phyloP scores from a whole-genome alignment of 495 filamentous ascomycete species.

The Pyrenula massariospora region DNA sequence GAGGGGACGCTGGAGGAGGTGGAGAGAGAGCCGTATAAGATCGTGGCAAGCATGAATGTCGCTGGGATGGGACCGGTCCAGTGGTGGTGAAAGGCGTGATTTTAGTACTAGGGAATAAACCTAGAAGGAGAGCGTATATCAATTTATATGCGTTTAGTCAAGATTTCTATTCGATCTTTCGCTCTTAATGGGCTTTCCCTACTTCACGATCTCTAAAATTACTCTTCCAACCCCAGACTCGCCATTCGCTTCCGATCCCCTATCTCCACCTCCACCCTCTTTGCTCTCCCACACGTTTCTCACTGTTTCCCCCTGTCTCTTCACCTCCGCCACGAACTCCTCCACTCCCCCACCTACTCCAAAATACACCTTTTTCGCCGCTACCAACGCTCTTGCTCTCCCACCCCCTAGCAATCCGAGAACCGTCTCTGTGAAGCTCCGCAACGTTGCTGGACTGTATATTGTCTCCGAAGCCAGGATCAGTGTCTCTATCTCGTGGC shows the following conservation, averaged over 20 bases:
- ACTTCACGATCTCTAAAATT: constrained; percentile 24
- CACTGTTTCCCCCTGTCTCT: constrained; percentile 39
- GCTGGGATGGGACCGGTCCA: background rate
- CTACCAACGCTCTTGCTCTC: constrained; percentile 58
- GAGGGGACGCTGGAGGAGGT: background rate
- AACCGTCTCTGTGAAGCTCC: constrained; percentile 63
- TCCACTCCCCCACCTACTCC: constrained; percentile 90
- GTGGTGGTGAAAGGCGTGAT: background rate
- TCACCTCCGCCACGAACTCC: constrained; percentile 62
- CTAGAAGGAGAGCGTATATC: no score
- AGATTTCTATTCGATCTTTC: no score
- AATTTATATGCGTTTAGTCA: no score
- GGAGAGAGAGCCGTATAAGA: background rate
- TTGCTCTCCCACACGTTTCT: constrained; percentile 50
- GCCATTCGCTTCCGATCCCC: constrained; percentile 48
- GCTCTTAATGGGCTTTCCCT: no score
- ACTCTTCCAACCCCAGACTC: constrained; percentile 43
- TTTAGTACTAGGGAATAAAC: no score
- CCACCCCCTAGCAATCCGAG: constrained; percentile 35
- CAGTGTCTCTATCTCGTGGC: constrained; percentile 21
- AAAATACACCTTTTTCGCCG: constrained; percentile 90
- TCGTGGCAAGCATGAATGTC: background rate
- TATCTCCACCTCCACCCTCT: constrained; percentile 37
- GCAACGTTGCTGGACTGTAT: constrained; percentile 69
- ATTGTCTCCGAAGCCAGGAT: constrained; percentile 90